Percentiles rank a stretch among this genome's conserved stretches.
Conservation (phyloP, 768 basidiomycete genomes). For the Pisolithus sp. region DNA sequence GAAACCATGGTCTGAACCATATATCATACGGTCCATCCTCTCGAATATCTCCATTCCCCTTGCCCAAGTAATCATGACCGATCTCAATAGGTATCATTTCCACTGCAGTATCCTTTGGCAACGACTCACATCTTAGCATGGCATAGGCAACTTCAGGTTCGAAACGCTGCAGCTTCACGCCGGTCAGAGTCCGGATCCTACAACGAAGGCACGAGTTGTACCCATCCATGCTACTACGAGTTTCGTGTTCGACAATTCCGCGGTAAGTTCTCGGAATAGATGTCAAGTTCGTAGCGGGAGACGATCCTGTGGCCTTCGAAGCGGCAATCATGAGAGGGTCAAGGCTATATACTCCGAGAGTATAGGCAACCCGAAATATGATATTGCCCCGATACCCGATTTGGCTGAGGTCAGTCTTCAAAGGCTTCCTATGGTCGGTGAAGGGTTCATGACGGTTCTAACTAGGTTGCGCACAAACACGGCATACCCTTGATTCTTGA, state of each 20-base stretch:
- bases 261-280: constrained; percentile 40
- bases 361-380: constrained; percentile 58
- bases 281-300: constrained; percentile 46
- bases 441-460: not conserved
- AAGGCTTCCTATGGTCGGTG: not conserved
- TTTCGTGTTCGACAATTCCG: constrained; percentile 51
- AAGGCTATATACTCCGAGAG: constrained; percentile 54
- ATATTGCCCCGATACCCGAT: constrained; percentile 47
- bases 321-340: constrained; percentile 54
- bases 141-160: constrained; percentile 40
- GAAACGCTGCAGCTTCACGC: constrained; percentile 62
- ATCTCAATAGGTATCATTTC: constrained; percentile 13
- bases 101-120: not conserved
- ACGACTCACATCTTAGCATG: not conserved
- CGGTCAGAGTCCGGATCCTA: constrained; percentile 45
- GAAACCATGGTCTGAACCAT: too few relatives aligned
- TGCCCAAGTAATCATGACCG: constrained; percentile 12
- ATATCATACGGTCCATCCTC: too few relatives aligned
- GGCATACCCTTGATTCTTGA: constrained; percentile 60
- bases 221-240: constrained; percentile 56
- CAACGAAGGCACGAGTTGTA: constrained; percentile 54
- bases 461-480: constrained; percentile 52
- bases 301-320: constrained; percentile 41
- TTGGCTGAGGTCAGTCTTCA: constrained; percentile 41
- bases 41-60: too few relatives aligned